Percentiles rank a stretch among this genome's conserved stretches.
Evolutionary conservation across 306 rosid species (phyloP).

Genomic region (Rubus parviflorus): DNA sequence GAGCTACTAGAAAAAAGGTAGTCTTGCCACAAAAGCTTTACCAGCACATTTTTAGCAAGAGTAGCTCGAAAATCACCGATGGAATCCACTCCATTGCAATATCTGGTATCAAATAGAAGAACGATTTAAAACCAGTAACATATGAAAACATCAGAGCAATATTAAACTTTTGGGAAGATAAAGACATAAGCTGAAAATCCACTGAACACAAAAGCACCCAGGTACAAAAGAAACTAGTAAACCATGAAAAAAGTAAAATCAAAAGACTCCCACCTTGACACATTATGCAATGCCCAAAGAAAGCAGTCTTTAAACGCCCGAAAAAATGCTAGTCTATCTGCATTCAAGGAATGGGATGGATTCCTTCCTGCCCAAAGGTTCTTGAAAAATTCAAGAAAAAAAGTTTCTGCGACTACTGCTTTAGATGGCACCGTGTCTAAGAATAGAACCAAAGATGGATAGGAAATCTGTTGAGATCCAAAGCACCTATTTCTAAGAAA

Average conservation of each 20-base stretch:
- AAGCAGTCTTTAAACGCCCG: constrained; percentile 84
- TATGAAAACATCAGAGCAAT: constrained; percentile 5
- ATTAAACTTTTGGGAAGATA: not conserved
- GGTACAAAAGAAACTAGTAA: constrained; percentile 9
- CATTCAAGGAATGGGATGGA: constrained; percentile 45
- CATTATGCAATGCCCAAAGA: constrained; percentile 76
- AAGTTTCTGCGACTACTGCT: constrained; percentile 60
- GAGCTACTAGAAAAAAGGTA: constrained; percentile 43
- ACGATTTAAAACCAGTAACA: constrained; percentile 4
- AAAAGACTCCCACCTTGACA: constrained; percentile 61
- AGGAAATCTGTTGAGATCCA: constrained; percentile 83
- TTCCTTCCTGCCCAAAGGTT: constrained; percentile 82
- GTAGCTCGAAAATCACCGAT: constrained; percentile 46
- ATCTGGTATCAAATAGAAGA: constrained; percentile 52
- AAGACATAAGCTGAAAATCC: not conserved
- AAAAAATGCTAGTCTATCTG: constrained; percentile 63
- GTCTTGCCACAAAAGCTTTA: constrained; percentile 75
- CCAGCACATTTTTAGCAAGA: constrained; percentile 60
- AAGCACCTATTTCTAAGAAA: constrained; percentile 91
- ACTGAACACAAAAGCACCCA: constrained; percentile 11
- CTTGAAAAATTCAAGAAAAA: constrained; percentile 73
- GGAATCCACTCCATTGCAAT: constrained; percentile 52
- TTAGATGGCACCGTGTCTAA: constrained; percentile 70
- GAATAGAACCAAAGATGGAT: constrained; percentile 77
- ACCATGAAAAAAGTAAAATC: constrained; percentile 7